These are phyloP conservation scores for Thielaviopsis euricoi DNA, from an alignment of 2,329 filamentous ascomycete genomes.

Conservation along the genomic window DNA sequence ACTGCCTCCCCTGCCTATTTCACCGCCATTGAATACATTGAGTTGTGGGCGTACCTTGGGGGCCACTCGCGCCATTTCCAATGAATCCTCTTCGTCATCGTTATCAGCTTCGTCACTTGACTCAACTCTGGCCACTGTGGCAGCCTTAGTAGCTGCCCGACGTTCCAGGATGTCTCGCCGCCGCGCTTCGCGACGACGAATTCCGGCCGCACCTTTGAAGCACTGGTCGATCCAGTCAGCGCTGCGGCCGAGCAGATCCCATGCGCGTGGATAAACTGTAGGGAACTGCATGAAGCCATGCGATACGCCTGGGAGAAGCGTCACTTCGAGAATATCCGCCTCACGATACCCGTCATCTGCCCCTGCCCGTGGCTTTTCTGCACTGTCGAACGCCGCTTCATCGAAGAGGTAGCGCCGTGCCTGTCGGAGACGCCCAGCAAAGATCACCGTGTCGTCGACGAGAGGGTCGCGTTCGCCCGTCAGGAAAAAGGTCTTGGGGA, in stretches of 20 bases:
- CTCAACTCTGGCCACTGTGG: background rate
- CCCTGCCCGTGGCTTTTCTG: no score
- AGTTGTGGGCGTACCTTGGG: conserved; percentile 15
- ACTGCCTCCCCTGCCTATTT: conserved; percentile 12
- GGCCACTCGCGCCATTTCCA: conserved; percentile 61
- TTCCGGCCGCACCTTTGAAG: conserved; percentile 27
- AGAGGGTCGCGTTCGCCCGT: conserved; percentile 91
- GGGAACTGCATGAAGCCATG: conserved; percentile 94
- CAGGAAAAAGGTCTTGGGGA: conserved; percentile 86
- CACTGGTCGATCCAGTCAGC: conserved; percentile 68
- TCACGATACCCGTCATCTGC: conserved; percentile 20
- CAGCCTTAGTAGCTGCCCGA: conserved; percentile 1
- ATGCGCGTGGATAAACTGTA: conserved; percentile 71
- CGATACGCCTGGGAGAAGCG: conserved; percentile 71
- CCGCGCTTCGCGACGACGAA: conserved; percentile 4
- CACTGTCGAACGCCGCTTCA: no score
- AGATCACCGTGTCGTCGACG: conserved; percentile 93
- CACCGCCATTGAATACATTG: background rate
- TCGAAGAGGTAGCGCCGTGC: conserved; percentile 13
- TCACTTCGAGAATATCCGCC: conserved; percentile 46
- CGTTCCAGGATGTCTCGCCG: background rate
- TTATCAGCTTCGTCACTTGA: conserved; percentile 1
- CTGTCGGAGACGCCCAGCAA: conserved; percentile 72
- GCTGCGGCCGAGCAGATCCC: conserved; percentile 69
- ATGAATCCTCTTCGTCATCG: conserved; percentile 55